These are phyloP conservation scores for Tulasnella sp. DNA, from an alignment of 768 basidiomycete genomes.

Conservation along the genomic window DNA sequence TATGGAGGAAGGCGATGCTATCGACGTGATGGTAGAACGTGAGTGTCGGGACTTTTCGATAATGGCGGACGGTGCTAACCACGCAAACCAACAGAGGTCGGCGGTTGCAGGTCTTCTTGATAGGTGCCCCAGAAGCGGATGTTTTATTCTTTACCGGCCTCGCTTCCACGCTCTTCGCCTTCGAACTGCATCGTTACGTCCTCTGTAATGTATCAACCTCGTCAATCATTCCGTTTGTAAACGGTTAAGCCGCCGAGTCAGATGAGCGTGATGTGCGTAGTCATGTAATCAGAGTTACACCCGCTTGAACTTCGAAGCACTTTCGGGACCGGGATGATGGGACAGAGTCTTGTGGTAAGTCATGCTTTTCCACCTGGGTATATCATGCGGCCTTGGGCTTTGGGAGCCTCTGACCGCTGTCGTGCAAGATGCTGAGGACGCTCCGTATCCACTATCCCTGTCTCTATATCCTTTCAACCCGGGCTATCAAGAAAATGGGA, in stretches of 20 bases:
- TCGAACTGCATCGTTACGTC: background rate
- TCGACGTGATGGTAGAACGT: conserved; percentile 98
- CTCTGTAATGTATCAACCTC: background rate
- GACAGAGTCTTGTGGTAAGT: background rate
- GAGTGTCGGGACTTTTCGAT: conserved; percentile 35
- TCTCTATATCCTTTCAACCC: background rate
- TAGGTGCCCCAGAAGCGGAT: background rate
- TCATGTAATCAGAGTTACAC: background rate
- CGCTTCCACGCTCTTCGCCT: background rate
- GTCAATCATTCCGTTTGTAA: conserved; percentile 2
- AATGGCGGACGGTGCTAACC: background rate
- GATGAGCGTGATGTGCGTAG: background rate
- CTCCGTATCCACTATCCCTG: background rate
- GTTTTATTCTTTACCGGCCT: background rate
- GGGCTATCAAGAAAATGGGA: background rate
- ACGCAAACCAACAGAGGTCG: background rate
- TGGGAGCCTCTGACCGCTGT: background rate
- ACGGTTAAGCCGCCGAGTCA: background rate
- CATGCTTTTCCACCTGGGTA: background rate
- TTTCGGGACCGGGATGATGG: background rate
- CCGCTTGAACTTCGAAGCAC: background rate
- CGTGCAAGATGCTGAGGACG: background rate
- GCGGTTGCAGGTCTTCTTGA: conserved; percentile 1
- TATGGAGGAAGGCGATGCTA: conserved; percentile 85
- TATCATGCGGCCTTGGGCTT: background rate